Percentiles rank a stretch among this genome's conserved stretches.
phyloP scores from a whole-genome alignment of 192 early-diverging fungal species.

The Coemansia interrupta region DNA sequence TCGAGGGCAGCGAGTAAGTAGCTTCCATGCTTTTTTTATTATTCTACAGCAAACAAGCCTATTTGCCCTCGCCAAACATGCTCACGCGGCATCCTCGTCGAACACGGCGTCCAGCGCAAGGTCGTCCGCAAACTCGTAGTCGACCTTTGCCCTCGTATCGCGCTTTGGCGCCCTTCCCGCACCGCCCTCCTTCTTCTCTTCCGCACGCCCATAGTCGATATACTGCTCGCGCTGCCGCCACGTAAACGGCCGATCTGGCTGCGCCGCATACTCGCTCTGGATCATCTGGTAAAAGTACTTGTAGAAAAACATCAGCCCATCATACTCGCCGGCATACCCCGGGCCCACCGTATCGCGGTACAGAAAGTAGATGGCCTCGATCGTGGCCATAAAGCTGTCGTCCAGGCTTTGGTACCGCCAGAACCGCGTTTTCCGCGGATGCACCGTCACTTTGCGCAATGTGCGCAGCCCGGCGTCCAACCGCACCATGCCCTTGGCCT shows the following conservation, averaged over 20 bases:
- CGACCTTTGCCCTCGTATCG: constrained; percentile 24
- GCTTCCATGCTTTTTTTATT: background rate
- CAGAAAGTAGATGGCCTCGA: constrained; percentile 94
- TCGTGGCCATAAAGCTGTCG: constrained; percentile 78
- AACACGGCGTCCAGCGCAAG: constrained; percentile 23
- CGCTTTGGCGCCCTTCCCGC: constrained; percentile 7
- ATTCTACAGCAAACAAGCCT: too few relatives aligned
- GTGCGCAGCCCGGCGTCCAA: constrained; percentile 45
- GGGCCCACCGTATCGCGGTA: constrained; percentile 71
- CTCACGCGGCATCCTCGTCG: background rate
- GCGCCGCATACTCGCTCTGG: constrained; percentile 70
- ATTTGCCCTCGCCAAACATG: too few relatives aligned
- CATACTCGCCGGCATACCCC: constrained; percentile 74
- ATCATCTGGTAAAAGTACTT: constrained; percentile 86
- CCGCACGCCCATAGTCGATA: constrained; percentile 53
- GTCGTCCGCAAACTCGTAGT: constrained; percentile 35
- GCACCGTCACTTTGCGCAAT: constrained; percentile 63
- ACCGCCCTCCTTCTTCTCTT: background rate
- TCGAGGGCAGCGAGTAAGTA: constrained; percentile 4
- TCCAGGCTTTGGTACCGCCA: constrained; percentile 85
- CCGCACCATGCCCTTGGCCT: constrained; percentile 65
- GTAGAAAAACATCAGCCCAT: constrained; percentile 88
- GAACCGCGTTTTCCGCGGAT: constrained; percentile 74
- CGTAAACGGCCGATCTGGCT: constrained; percentile 59
- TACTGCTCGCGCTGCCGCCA: constrained; percentile 55